Base-by-base conservation (phyloP, 2,329 filamentous ascomycete genomes). In the Aureobasidium sp. region DNA sequence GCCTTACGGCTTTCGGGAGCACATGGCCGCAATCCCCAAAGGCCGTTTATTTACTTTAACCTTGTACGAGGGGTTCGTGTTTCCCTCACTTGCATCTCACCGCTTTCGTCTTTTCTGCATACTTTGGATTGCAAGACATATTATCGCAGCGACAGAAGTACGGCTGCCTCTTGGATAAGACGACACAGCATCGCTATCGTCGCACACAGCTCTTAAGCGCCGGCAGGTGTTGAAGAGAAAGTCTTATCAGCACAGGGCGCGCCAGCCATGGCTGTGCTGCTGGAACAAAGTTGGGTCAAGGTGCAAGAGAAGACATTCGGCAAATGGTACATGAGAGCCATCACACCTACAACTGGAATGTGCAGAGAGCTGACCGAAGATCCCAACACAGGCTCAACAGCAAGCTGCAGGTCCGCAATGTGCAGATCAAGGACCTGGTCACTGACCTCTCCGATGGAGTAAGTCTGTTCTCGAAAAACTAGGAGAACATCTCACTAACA, bases 221-320 rank as follows among this genome's bases (percentile, higher is more conserved):
- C 52, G 52, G 37, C 52, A 39, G 37, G 52, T 55, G 52, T 34
- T 47, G 53, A 32, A 34, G 16, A 58, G 30, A 16, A 13, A 36
- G 41, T n/a, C 42, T 21, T 16, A 9, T 10, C 21, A 13, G 30
- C 21, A 58, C 54, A 58, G 54, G 54, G 54, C 65, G 55, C 37
- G 61, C 55, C 63, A 59, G 59, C 42, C 55, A 65, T 65, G 64
- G 62, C 64, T 59, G 64, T 65, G 61, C 76, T 65, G 59, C 76
- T 79, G 71, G 83, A 86, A 75, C 82, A 84, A 77, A 81, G 83
- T 76, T 86, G 83, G 83, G 79, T 86, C 69, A 83, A 81, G 72
- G 91, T 96, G 77, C 93, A 97, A 80, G 89, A 97, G 76, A 99
- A 97, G 83, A 99, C 94, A 32, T 99, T 99, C 77, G 96, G 92